Conservation (phyloP, 2,329 filamentous ascomycete genomes). For the Ophiocordyceps sinensis region DNA sequence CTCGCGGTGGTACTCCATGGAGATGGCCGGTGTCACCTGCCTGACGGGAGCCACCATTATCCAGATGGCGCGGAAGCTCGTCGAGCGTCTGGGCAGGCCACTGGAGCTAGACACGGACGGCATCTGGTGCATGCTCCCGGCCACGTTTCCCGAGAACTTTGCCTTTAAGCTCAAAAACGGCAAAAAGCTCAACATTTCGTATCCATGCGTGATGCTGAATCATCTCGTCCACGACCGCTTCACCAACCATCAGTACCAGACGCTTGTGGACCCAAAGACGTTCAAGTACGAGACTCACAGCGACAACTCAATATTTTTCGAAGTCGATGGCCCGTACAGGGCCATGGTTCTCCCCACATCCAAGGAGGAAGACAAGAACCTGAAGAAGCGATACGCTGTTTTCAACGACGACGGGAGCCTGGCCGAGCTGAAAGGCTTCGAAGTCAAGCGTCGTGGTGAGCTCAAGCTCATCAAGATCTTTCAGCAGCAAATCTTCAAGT, state of each 20-base stretch:
- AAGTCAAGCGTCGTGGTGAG: constrained; percentile 93
- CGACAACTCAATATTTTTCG: constrained; percentile 99
- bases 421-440: constrained; percentile 92
- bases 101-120: constrained; percentile 94
- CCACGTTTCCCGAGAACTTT: constrained; percentile 93
- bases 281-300: constrained; percentile 94
- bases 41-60: constrained; percentile 94
- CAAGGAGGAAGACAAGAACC: constrained; percentile 97
- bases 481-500: constrained; percentile 98
- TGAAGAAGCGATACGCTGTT: constrained; percentile 98
- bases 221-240: constrained; percentile 89
- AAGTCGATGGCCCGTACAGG: constrained; percentile 93
- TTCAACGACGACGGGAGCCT: constrained; percentile 97
- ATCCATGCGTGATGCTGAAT: constrained; percentile 98
- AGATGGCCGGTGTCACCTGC: constrained; percentile 98
- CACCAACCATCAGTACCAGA: constrained; percentile 96
- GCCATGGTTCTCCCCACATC: constrained; percentile 96
- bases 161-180: constrained; percentile 87
- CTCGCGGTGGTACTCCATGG: constrained; percentile 96
- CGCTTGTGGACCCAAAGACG: constrained; percentile 59
- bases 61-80: constrained; percentile 83
- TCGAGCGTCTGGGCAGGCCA: constrained; percentile 83
- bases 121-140: constrained; percentile 98
- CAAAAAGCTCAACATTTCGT: constrained; percentile 93
- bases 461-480: constrained; percentile 99